Percentiles rank a stretch among this genome's conserved stretches.
Conservation (phyloP, 345 rosid species). For the Durio zibethinus region DNA sequence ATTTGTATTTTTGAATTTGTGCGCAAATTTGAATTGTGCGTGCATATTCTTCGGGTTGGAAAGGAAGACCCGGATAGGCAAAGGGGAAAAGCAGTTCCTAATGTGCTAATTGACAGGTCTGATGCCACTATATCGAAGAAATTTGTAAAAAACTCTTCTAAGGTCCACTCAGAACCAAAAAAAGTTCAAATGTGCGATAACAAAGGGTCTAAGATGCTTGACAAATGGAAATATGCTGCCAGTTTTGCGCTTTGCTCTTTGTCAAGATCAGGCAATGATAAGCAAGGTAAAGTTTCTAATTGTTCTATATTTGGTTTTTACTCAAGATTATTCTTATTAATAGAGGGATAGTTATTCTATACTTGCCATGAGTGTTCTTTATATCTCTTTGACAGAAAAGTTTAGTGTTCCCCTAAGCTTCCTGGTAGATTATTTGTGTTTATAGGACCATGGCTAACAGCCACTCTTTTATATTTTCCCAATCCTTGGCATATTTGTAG, state of each 20-base stretch:
- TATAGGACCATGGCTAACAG: neutral
- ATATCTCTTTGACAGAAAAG: neutral
- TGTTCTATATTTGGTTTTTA: neutral
- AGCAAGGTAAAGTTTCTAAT: slow-evolving; percentile 24
- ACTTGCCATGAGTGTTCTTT: neutral
- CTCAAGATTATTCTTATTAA: neutral
- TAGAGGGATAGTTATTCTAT: neutral
- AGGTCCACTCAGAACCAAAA: slow-evolving; percentile 33
- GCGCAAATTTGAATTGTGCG: slow-evolving; percentile 41
- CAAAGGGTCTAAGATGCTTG: slow-evolving; percentile 28
- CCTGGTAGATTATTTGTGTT: neutral
- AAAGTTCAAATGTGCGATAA: slow-evolving; percentile 28
- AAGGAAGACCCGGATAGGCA: slow-evolving; percentile 27
- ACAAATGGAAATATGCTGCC: slow-evolving; percentile 25
- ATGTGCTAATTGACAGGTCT: slow-evolving; percentile 23
- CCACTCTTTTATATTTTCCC: neutral
- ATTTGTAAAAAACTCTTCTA: slow-evolving; percentile 30
- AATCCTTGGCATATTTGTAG: neutral
- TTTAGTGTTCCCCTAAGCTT: neutral
- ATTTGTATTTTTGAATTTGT: slow-evolving; percentile 56
- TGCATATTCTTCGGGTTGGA: slow-evolving; percentile 51
- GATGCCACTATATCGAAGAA: slow-evolving; percentile 28
- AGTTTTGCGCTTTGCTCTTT: slow-evolving; percentile 17
- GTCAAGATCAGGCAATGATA: slow-evolving; percentile 24
- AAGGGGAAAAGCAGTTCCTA: slow-evolving; percentile 27